Evolutionary conservation across 306 rosid genomes (phyloP).

Genomic region (Vicia villosa): DNA sequence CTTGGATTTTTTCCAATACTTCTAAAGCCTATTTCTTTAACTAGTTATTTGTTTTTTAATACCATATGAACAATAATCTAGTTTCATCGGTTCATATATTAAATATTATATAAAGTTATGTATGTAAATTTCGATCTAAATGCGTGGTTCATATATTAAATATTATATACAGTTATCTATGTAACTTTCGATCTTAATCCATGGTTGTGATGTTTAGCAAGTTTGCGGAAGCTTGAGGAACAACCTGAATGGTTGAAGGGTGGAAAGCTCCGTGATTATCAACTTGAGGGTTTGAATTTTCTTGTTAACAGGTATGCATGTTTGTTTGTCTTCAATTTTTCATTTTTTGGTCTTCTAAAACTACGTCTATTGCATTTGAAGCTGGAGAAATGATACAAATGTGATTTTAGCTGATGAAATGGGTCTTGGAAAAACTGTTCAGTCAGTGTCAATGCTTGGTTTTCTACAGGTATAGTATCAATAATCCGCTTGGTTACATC

Average conservation of each 20-base stretch:
- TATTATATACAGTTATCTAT: not conserved
- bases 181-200: conserved; percentile 33
- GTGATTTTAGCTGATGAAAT: conserved; percentile 99
- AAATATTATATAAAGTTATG: not conserved
- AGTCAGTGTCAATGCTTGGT: conserved; percentile 99
- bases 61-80: not conserved
- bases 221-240: conserved; percentile 95
- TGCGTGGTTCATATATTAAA: conserved; percentile 20
- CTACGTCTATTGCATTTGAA: conserved; percentile 46
- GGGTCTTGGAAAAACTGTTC: conserved; percentile 99
- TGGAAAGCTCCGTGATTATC: conserved; percentile 99
- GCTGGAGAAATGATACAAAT: conserved; percentile 99
- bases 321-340: conserved; percentile 1
- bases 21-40: conserved; percentile 7
- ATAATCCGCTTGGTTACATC: conserved; percentile 30
- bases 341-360: conserved; percentile 42
- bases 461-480: conserved; percentile 76
- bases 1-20: too few relatives aligned
- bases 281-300: conserved; percentile 98
- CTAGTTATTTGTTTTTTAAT: not conserved
- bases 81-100: conserved; percentile 3
- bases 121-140: conserved; percentile 28
- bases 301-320: conserved; percentile 88
- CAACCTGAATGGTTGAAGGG: conserved; percentile 99
- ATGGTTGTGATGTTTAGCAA: conserved; percentile 62